Conservation (phyloP, 805 yeast species). For the Priceomyces haplophilus region DNA sequence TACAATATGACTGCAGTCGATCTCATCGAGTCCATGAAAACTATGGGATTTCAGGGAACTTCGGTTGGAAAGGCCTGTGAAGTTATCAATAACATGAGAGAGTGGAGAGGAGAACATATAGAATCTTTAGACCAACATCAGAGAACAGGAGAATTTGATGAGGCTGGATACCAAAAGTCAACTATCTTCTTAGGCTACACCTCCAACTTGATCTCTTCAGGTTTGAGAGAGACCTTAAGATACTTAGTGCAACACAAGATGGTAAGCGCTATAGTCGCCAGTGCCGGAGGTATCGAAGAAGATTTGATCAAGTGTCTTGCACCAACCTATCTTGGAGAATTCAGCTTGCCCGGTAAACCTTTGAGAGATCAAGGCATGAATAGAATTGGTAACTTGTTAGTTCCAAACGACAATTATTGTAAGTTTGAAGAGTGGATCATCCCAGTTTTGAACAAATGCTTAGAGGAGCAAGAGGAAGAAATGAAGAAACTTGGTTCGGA, state of each 20-base stretch:
- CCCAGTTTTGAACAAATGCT: conserved; percentile 82
- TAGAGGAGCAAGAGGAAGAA: conserved; percentile 81
- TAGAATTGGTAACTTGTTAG: conserved; percentile 94
- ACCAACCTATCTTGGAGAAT: conserved; percentile 94
- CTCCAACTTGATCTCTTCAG: conserved; percentile 92
- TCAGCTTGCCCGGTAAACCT: conserved; percentile 71
- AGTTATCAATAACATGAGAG: conserved; percentile 86
- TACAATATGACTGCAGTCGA: conserved; percentile 77
- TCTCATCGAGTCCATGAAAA: conserved; percentile 76
- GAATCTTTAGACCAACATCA: conserved; percentile 67
- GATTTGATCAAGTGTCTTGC: conserved; percentile 95
- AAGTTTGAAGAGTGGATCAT: conserved; percentile 98
- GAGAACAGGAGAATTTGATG: conserved; percentile 71
- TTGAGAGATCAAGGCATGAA: conserved; percentile 95
- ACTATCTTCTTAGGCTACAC: conserved; percentile 96
- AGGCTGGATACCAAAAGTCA: conserved; percentile 72
- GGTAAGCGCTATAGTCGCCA: conserved; percentile 93
- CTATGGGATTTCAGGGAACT: conserved; percentile 97
- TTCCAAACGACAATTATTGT: conserved; percentile 97
- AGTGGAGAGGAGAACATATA: conserved; percentile 83
- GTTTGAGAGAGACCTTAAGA: conserved; percentile 85
- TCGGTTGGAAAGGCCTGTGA: conserved; percentile 86
- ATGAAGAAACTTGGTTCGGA: conserved; percentile 49
- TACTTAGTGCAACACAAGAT: conserved; percentile 89
- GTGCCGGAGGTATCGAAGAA: conserved; percentile 98